These are phyloP conservation scores for Acer saccharum DNA, from an alignment of 345 rosid species.

Conservation along the genomic window DNA sequence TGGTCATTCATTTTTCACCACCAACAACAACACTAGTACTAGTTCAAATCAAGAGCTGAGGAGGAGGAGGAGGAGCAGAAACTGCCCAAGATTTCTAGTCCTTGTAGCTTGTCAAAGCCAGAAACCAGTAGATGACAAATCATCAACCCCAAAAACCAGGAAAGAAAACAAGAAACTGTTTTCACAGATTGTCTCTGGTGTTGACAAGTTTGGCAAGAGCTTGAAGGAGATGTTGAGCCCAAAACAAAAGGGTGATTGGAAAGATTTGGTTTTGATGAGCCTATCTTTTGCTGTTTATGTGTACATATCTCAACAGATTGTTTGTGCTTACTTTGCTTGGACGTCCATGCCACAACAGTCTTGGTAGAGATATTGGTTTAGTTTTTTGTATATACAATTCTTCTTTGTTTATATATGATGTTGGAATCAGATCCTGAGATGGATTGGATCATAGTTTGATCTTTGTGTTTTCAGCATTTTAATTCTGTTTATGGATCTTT, in stretches of 20 bases:
- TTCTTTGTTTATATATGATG: neutral
- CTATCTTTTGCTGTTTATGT: constrained; percentile 88
- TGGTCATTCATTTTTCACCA: constrained; percentile 11
- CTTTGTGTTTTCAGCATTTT: neutral
- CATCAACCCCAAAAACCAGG: constrained; percentile 23
- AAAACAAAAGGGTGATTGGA: constrained; percentile 73
- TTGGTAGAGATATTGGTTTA: constrained; percentile 41
- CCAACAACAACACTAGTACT: neutral
- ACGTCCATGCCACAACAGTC: constrained; percentile 53
- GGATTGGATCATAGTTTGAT: neutral
- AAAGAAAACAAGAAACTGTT: constrained; percentile 24
- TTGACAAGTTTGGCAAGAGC: constrained; percentile 37
- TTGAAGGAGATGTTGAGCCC: constrained; percentile 53
- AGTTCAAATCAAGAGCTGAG: constrained; percentile 18
- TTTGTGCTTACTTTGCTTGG: constrained; percentile 80
- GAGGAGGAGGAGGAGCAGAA: constrained; percentile 7
- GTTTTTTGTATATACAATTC: neutral
- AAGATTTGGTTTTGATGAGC: constrained; percentile 73
- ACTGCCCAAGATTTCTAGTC: constrained; percentile 12
- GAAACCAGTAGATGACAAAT: constrained; percentile 21
- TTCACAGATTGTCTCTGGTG: constrained; percentile 18
- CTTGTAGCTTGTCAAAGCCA: constrained; percentile 30
- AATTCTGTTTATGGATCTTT: neutral
- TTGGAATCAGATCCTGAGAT: neutral
- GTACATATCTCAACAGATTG: constrained; percentile 76